Evolutionary conservation across 768 basidiomycete genomes (phyloP), one percentile per base, ranked within the genome.

Genomic region (Termitomyces titanicus): DNA sequence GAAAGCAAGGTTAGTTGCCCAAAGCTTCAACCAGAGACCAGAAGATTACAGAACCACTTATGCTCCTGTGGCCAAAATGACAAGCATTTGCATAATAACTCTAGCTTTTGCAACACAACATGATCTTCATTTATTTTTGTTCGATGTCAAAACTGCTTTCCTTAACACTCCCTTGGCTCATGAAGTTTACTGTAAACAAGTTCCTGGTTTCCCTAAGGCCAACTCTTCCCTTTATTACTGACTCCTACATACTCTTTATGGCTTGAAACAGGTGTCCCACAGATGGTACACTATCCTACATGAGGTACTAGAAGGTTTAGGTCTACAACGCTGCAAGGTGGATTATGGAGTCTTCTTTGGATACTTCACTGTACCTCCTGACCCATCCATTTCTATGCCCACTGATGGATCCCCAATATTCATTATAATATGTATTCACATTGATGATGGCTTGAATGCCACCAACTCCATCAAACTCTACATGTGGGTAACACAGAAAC

Each of bases 81-180:
- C 57, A 0, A 62, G 67, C 9, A 29, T 29, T 29, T 29, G 29
- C 29, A 29, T 29, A 3, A 29, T 29, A 9, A n/a, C n/a, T n/a
- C 29, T 29, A 4, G 46, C 46, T 18, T 20, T 9, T 18, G 46
- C 12, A 7, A 60, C 63, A 1, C 47, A 56, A 20, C 17, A 57
- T 1, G 63, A 71, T 40, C 45, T 56, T 0, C 55, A 68, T 2
- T 40, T 72, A 4, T 60, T 65, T 18, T 52, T 33, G 0, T 66
- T 70, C 39, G 68, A 74, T 12, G 56, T 67, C 2, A 70, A 68
- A 34, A 63, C 63, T 6, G 67, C 67, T 3, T 70, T 68, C 25
- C 60, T 64, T 11, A 53, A 68, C 39, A 65, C 66, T 0, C 43
- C 57, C 3, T 34, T 63, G 2, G 31, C 69, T 58, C 46, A 60